Evolutionary conservation across 192 early-diverging fungal species (phyloP), one percentile per base, ranked within the genome.

Genomic region (Spinellus fusiger): DNA sequence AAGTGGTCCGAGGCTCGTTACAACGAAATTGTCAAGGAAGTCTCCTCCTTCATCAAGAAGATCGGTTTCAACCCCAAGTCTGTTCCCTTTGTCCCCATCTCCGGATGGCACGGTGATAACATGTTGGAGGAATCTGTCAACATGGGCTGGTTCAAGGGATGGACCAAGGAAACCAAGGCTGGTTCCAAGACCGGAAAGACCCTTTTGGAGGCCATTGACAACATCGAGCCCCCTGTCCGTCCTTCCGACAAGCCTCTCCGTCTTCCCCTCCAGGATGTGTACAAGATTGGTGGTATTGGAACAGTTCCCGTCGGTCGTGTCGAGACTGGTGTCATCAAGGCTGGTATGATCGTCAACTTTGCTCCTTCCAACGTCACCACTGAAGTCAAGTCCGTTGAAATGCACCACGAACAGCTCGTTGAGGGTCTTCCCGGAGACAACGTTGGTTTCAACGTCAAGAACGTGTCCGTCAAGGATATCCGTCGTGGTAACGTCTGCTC

Each of bases 201-300:
- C 66, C 89, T 98, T 56, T 81, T 95, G 58, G 84, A 98, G 68
- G 95, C 93, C 76, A 92, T 98, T 68, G 93, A 98, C 72, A 84
- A 91, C 77, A 88, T 94, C 62, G 93, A 94, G 80, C 93, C 90
- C 73, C 93, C 95, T 63, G 44, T 64, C 44, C 92, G 95, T 67
- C 91, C 90, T 71, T 82, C 86, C 74, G 92, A 94, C 79, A 93
- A 92, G 80, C 90, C 95, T 63, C 91, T 98, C 67, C 93, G 95
- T 82, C 90, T 98, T 74, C 95, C 95, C 64, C 86, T 98, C 72
- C 90, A 93, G 77, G 95, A 93, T 81, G 91, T 98, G 59, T 98
- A 98, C 93, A 98, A 95, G 88, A 98, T 98, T 75, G 91, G 91
- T 77, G 93, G 93, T 94, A 92, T 98, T 70, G 95, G 95, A 73